phyloP scores from a whole-genome alignment of 208 protist genomes.

The Herpetomonas samuelpessoai region DNA sequence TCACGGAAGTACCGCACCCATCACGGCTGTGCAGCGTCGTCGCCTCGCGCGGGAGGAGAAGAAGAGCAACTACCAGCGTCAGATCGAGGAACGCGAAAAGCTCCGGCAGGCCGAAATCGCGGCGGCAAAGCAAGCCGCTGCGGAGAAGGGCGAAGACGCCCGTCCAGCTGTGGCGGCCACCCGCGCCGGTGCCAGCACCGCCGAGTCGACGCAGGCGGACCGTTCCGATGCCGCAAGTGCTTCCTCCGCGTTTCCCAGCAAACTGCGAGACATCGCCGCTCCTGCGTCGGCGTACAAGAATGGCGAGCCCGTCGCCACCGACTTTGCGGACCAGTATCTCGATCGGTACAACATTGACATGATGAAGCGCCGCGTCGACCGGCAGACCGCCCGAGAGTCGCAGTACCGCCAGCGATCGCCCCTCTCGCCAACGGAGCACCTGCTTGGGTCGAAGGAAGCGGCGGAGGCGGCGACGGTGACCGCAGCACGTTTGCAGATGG shows the following conservation, averaged over 20 bases:
- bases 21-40: too few species aligned
- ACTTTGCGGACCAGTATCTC: conserved; percentile 7
- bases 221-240: background rate
- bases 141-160: background rate
- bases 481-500: too few species aligned
- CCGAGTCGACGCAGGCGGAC: background rate
- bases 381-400: conserved; percentile 2
- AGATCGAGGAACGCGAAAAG: background rate
- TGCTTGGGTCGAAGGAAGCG: background rate
- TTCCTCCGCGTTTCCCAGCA: conserved; percentile 4
- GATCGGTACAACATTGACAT: conserved; percentile 9
- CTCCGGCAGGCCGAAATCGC: background rate
- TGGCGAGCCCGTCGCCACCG: conserved; percentile 4
- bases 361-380: background rate
- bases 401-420: conserved; percentile 5
- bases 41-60: too few species aligned
- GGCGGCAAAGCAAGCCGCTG: too few species aligned
- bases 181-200: background rate
- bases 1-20: too few species aligned
- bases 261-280: too few species aligned
- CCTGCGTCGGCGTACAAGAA: conserved; percentile 11
- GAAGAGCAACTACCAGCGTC: background rate
- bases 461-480: background rate
- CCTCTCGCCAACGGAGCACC: background rate
- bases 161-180: background rate